Conservation (phyloP, 306 rosid genomes). For the Medicago ruthenica region DNA sequence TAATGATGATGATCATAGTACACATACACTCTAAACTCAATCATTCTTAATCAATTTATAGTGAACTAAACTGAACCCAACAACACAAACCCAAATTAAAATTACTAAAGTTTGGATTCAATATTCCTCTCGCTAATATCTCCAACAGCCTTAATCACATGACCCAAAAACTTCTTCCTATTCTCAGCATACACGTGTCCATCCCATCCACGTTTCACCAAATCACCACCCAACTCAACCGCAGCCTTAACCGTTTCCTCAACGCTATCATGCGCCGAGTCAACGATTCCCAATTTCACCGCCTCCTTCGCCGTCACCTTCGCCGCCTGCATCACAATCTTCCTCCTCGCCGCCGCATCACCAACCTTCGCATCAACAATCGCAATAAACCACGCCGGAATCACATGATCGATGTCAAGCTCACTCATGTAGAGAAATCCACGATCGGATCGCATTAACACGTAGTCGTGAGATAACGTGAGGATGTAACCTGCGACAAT, state of each 20-base stretch:
- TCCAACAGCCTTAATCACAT: conserved; percentile 47
- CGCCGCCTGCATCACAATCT: conserved; percentile 63
- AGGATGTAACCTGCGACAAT: conserved; percentile 74
- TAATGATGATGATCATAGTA: too few relatives aligned
- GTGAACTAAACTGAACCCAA: too few relatives aligned
- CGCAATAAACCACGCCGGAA: conserved; percentile 70
- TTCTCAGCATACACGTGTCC: conserved; percentile 76
- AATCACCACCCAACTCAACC: conserved; percentile 43
- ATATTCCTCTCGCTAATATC: background rate
- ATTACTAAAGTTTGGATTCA: conserved; percentile 48
- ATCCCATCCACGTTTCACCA: conserved; percentile 62
- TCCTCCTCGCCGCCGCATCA: conserved; percentile 56
- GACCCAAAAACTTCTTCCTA: conserved; percentile 50
- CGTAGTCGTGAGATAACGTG: conserved; percentile 77
- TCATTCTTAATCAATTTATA: too few relatives aligned
- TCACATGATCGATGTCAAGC: conserved; percentile 60
- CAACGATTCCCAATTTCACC: conserved; percentile 60
- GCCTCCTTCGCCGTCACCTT: conserved; percentile 71
- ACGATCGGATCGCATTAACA: conserved; percentile 73
- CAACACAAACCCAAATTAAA: background rate
- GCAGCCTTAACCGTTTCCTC: conserved; percentile 69
- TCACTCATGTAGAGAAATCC: conserved; percentile 94
- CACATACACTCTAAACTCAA: too few relatives aligned
- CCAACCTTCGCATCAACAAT: conserved; percentile 59
- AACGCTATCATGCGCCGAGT: conserved; percentile 61